phyloP scores from a whole-genome alignment of 805 yeast genomes.

The Geotrichum ghanense region DNA sequence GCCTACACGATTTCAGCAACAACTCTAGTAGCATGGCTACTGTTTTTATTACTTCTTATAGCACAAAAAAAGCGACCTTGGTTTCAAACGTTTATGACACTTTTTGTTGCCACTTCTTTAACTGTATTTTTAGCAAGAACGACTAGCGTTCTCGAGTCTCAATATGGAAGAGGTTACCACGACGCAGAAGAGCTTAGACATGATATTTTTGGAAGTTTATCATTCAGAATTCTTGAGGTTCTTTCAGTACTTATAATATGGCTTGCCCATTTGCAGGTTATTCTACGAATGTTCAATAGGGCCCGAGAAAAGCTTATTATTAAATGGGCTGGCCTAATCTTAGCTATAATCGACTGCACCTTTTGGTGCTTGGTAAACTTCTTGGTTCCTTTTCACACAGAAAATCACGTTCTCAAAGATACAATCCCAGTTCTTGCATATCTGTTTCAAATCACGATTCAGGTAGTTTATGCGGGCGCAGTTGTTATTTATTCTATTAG shows the following conservation, averaged over 20 bases:
- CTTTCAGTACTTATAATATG: slow-evolving; percentile 35
- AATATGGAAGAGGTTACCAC: slow-evolving; percentile 43
- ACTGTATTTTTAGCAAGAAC: slow-evolving; percentile 40
- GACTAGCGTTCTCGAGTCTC: slow-evolving; percentile 35
- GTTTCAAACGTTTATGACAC: slow-evolving; percentile 45
- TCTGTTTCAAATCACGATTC: slow-evolving; percentile 22
- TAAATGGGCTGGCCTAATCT: slow-evolving; percentile 23
- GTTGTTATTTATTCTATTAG: slow-evolving; percentile 30
- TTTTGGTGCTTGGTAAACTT: slow-evolving; percentile 18
- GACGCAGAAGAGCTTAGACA: slow-evolving; percentile 35
- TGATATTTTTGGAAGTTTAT: slow-evolving; percentile 28
- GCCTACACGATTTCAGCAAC: slow-evolving; percentile 23
- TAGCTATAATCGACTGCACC: slow-evolving; percentile 24
- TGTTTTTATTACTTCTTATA: slow-evolving; percentile 43
- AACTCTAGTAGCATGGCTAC: slow-evolving; percentile 52
- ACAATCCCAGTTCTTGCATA: slow-evolving; percentile 24
- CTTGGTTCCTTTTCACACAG: slow-evolving; percentile 6
- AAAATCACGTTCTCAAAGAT: slow-evolving; percentile 21
- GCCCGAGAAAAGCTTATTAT: slow-evolving; percentile 23
- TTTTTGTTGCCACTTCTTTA: slow-evolving; percentile 41
- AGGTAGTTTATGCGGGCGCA: slow-evolving; percentile 24
- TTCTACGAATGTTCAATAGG: slow-evolving; percentile 29
- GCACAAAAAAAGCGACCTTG: slow-evolving; percentile 48
- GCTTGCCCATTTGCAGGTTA: slow-evolving; percentile 46
- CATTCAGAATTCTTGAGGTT: slow-evolving; percentile 30